Evolutionary conservation across 2,329 filamentous ascomycete genomes (phyloP), one percentile per base, ranked within the genome.

Genomic region (Phyllosticta paracitricarpa): DNA sequence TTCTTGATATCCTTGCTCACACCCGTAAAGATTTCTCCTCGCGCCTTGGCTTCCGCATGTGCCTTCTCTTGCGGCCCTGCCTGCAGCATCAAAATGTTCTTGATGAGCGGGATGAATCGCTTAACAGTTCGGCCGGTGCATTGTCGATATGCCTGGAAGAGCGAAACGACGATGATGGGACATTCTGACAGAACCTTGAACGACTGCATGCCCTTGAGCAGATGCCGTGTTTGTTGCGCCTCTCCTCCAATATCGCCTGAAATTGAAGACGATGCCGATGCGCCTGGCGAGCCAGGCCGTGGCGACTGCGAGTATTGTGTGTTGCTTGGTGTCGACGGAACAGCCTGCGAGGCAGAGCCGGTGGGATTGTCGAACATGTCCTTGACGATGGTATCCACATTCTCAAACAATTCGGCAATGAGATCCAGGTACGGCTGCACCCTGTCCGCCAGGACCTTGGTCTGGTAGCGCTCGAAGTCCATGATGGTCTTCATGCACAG

Each of bases 121-220:
- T 89, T 91, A 57, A 99, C 92, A 69, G 97, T 97, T 61, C 87
- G 82, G 48, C 85, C 80, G 2, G 96, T 93, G 4, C 88, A 88
- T 55, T 77, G 80, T 56, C 92, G 85, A 69, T 99, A 94, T 4
- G 93, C 89, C 76, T 99, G 94, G 73, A 99, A 97, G 66, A 99
- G 90, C 3, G 93, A 97, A 0, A 99, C 94, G 3, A 99, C 94
- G 51, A 99, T 97, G 58, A 99, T 99, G 0, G 94, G 94, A 68
- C 94, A 99, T 73, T 99, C 94, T 1, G 93, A 91, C 4, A 99
- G 83, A 25, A 99, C 93, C 74, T 97, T 99, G 82, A 99, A 99
- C 0, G 94, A 99, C 72, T 96, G 91, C 90, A 97, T 97, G 30
- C 94, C 94, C 75, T 91, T 96, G 60, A 92, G 79, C 35, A 99